Conservation (phyloP, 2,329 filamentous ascomycete species). For the Aspergillus glaucus region DNA sequence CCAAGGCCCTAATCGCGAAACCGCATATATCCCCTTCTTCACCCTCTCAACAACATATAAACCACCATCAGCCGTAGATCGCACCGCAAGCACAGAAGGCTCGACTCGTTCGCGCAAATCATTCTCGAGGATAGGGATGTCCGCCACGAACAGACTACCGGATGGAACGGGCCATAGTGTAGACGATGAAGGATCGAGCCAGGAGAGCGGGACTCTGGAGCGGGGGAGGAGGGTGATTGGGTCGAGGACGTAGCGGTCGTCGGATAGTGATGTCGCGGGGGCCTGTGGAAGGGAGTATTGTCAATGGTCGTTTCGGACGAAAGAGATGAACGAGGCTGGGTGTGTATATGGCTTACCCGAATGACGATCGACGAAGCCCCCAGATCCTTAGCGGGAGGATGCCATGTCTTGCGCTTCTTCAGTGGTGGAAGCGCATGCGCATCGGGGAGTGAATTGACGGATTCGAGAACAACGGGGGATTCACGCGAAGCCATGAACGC, state of each 20-base stretch:
- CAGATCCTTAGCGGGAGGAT: conserved; percentile 10
- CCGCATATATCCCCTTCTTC: conserved; percentile 34
- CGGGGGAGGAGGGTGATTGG: conserved; percentile 33
- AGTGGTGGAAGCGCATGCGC: conserved; percentile 13
- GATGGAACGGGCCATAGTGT: conserved; percentile 22
- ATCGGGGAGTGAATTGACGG: conserved; percentile 27
- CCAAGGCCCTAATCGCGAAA: conserved; percentile 27
- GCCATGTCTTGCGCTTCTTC: conserved; percentile 31
- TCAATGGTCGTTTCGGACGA: neutral
- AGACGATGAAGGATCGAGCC: conserved; percentile 29
- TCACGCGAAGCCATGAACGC: conserved; percentile 33
- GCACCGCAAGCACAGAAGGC: conserved; percentile 28
- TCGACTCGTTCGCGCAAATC: conserved; percentile 18
- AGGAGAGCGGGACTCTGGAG: conserved; percentile 32
- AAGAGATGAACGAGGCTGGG: neutral
- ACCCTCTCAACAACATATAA: conserved; percentile 36
- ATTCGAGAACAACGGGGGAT: conserved; percentile 25
- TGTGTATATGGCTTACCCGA: conserved; percentile 18
- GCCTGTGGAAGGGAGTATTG: conserved; percentile 18
- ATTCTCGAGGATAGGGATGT: conserved; percentile 31
- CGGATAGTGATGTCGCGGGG: conserved; percentile 28
- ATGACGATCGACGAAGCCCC: conserved; percentile 25
- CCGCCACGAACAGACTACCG: conserved; percentile 32
- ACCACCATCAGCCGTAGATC: conserved; percentile 22
- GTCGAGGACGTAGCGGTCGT: conserved; percentile 28